phyloP scores from a whole-genome alignment of 805 yeast species.

The Blastobotrys mokoenaii region DNA sequence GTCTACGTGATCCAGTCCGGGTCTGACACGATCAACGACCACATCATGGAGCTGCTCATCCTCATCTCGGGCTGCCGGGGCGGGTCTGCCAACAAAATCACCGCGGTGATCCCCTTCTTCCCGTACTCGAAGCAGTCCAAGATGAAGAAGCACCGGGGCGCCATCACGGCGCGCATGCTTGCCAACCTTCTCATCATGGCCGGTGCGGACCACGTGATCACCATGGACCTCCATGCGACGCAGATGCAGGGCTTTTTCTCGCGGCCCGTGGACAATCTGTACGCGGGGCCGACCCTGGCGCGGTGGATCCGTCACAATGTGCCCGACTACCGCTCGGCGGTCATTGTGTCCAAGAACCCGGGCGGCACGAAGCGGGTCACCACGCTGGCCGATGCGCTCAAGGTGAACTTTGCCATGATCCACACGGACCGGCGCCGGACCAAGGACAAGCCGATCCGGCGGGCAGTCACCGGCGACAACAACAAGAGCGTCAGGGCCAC shows the following conservation, averaged over 20 bases:
- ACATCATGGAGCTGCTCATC: conserved; percentile 91
- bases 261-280: conserved; percentile 92
- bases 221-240: conserved; percentile 93
- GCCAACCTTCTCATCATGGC: conserved; percentile 95
- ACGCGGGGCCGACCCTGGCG: conserved; percentile 94
- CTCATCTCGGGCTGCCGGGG: conserved; percentile 93
- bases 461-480: not conserved
- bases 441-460: conserved; percentile 26
- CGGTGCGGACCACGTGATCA: conserved; percentile 97
- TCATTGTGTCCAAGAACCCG: conserved; percentile 97
- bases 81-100: conserved; percentile 95
- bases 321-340: conserved; percentile 75
- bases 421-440: conserved; percentile 95
- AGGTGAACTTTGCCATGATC: conserved; percentile 96
- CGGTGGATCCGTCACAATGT: conserved; percentile 92
- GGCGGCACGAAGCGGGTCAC: conserved; percentile 99
- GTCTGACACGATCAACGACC: conserved; percentile 80
- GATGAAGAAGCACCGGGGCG: conserved; percentile 98
- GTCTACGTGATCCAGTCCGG: conserved; percentile 91
- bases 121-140: conserved; percentile 96
- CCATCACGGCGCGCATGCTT: conserved; percentile 94
- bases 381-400: conserved; percentile 91
- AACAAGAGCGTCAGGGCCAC: not conserved
- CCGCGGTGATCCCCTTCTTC: conserved; percentile 94
- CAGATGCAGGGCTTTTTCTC: conserved; percentile 99